These are phyloP conservation scores for Aurinia saxatilis DNA, from an alignment of 345 rosid species.

Conservation along the genomic window DNA sequence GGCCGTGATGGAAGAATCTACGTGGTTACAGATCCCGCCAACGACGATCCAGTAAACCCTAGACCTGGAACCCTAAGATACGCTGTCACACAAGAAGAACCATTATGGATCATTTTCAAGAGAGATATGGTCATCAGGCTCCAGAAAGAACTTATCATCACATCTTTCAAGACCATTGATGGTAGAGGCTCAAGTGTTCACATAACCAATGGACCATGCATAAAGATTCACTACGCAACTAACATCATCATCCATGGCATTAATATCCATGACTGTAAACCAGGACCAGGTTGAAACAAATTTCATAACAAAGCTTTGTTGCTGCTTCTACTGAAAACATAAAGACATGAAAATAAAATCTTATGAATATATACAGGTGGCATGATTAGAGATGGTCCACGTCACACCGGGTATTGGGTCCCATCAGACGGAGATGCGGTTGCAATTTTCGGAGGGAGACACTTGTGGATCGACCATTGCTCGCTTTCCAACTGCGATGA, in stretches of 20 bases:
- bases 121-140: conserved; percentile 67
- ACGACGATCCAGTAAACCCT: conserved; percentile 54
- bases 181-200: conserved; percentile 82
- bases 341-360: neutral
- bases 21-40: conserved; percentile 47
- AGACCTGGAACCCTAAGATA: conserved; percentile 64
- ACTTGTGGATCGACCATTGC: conserved; percentile 73
- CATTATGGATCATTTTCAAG: conserved; percentile 70
- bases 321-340: neutral
- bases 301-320: too few species aligned
- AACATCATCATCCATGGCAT: conserved; percentile 73
- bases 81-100: conserved; percentile 68
- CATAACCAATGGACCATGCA: conserved; percentile 65
- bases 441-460: conserved; percentile 43
- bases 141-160: conserved; percentile 53
- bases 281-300: conserved; percentile 15
- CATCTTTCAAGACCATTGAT: conserved; percentile 69
- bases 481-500: conserved; percentile 68
- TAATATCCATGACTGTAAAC: conserved; percentile 70
- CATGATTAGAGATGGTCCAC: conserved; percentile 46
- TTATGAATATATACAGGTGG: conserved; percentile 14
- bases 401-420: conserved; percentile 49
- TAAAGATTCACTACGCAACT: conserved; percentile 50
- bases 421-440: conserved; percentile 66
- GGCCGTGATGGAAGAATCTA: conserved; percentile 61